Evolutionary conservation across 1,139 yeast species (phyloP).

Genomic region (Diutina ranongensis): DNA sequence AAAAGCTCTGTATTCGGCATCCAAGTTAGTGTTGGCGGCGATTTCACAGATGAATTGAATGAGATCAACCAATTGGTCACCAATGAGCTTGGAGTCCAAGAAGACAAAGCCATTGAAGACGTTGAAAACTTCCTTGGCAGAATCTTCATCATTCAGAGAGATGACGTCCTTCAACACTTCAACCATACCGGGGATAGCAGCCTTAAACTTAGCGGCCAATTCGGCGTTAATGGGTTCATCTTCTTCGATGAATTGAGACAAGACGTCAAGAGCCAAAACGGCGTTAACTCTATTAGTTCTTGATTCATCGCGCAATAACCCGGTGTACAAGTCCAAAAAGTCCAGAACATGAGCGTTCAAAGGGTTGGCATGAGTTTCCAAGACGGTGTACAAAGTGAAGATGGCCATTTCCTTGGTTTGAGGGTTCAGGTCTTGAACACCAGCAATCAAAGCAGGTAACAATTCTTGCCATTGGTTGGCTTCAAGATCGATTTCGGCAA

Average conservation of each 20-base stretch:
- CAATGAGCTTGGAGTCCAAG: slow-evolving; percentile 67
- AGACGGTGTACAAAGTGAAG: slow-evolving; percentile 62
- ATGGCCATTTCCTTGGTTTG: slow-evolving; percentile 76
- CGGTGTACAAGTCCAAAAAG: slow-evolving; percentile 56
- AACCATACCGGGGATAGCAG: slow-evolving; percentile 70
- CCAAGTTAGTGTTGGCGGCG: slow-evolving; percentile 53
- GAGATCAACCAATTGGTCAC: slow-evolving; percentile 62
- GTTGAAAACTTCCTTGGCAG: slow-evolving; percentile 70
- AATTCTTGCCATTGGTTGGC: slow-evolving; percentile 66
- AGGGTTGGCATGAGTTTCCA: slow-evolving; percentile 64
- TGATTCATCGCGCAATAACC: slow-evolving; percentile 58
- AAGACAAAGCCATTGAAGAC: slow-evolving; percentile 72
- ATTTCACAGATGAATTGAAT: slow-evolving; percentile 68
- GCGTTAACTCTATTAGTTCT: slow-evolving; percentile 74
- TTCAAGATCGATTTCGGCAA: slow-evolving; percentile 65
- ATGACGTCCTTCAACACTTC: slow-evolving; percentile 71
- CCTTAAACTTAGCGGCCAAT: slow-evolving; percentile 49
- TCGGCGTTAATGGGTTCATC: slow-evolving; percentile 33
- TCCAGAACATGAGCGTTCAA: slow-evolving; percentile 53
- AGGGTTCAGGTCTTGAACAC: slow-evolving; percentile 44
- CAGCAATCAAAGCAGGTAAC: slow-evolving; percentile 57
- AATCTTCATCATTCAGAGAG: slow-evolving; percentile 55
- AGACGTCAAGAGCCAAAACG: slow-evolving; percentile 69
- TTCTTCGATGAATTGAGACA: slow-evolving; percentile 58
- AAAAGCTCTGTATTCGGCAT: slow-evolving; percentile 72